phyloP scores from a whole-genome alignment of 106 monocot species.

The Phalaenopsis aphrodite region DNA sequence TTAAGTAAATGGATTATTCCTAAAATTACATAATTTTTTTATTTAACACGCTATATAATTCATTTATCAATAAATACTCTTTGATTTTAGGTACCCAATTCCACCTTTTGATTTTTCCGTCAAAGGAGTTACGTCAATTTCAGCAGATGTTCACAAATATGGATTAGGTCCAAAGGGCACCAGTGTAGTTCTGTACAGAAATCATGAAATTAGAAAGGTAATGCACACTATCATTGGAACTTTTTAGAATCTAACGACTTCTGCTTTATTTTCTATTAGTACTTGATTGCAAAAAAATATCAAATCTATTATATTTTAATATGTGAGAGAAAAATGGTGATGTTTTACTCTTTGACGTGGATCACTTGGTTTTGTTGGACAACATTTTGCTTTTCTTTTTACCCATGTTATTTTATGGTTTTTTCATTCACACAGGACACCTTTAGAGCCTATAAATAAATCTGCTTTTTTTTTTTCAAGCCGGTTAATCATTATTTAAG shows the following conservation, averaged over 20 bases:
- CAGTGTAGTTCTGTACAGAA: constrained; percentile 90
- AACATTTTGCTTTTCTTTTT: not conserved
- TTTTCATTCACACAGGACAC: not conserved
- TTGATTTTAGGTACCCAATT: constrained; percentile 65
- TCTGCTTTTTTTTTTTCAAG: not conserved
- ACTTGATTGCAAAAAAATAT: not conserved
- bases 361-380: not conserved
- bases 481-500: not conserved
- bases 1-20: not conserved
- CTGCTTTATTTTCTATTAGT: not conserved
- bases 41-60: not conserved
- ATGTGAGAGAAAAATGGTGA: not conserved
- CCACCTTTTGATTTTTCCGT: constrained; percentile 97
- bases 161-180: constrained; percentile 96
- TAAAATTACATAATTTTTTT: not conserved
- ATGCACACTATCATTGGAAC: not conserved
- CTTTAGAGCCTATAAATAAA: not conserved
- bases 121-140: constrained; percentile 95
- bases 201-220: constrained; percentile 99
- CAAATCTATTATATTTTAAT: not conserved
- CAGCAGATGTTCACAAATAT: constrained; percentile 98
- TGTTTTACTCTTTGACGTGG: not conserved
- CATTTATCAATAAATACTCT: not conserved
- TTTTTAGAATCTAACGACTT: not conserved
- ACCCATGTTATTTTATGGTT: not conserved